Evolutionary conservation across 257 asterid genomes (phyloP).

Genomic region (Solanum chilense): DNA sequence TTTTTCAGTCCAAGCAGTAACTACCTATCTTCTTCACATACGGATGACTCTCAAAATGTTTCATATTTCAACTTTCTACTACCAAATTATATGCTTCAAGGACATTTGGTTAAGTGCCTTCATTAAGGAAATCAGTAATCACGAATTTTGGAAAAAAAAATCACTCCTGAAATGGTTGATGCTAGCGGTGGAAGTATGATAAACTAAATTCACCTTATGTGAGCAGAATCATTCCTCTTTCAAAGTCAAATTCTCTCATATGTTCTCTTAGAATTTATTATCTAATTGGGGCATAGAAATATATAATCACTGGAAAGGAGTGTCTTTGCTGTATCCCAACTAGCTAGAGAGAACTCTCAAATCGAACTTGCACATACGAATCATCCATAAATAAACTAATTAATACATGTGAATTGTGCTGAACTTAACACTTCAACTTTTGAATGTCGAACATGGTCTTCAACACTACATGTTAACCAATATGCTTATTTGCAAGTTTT

Average conservation of each 20-base stretch:
- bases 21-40: background rate
- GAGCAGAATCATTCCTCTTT: background rate
- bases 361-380: background rate
- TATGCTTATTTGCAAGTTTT: background rate
- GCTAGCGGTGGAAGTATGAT: background rate
- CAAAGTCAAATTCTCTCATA: background rate
- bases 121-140: background rate
- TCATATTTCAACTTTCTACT: background rate
- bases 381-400: background rate
- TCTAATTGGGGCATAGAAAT: background rate
- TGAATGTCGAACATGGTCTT: background rate
- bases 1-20: background rate
- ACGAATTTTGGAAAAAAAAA: background rate
- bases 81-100: background rate
- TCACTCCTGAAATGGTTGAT: background rate
- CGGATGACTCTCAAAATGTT: background rate
- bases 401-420: background rate
- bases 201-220: background rate
- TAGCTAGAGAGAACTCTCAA: background rate
- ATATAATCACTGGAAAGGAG: background rate
- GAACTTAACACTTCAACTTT: background rate
- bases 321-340: background rate
- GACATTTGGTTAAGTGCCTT: background rate
- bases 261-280: background rate
- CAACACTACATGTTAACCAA: background rate